Evolutionary conservation across 2,329 filamentous ascomycete species (phyloP).

Genomic region (Claviceps humidiphila): DNA sequence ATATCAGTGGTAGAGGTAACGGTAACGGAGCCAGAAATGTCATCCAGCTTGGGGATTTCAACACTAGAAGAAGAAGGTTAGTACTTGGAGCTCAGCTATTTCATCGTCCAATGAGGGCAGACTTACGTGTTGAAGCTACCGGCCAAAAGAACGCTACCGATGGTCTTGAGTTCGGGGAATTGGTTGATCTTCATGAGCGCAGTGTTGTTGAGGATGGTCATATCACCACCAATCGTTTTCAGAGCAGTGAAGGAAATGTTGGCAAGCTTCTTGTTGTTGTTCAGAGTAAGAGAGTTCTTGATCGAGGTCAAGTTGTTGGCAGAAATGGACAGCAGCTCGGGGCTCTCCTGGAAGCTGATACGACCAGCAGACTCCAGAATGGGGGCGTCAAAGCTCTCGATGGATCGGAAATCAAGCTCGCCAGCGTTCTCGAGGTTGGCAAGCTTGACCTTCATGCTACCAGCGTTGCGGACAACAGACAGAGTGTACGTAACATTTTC

Average conservation of each 20-base stretch:
- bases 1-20: slow-evolving; percentile 54
- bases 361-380: slow-evolving; percentile 55
- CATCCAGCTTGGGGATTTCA: slow-evolving; percentile 49
- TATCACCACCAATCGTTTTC: slow-evolving; percentile 58
- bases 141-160: slow-evolving; percentile 76
- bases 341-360: slow-evolving; percentile 72
- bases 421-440: slow-evolving; percentile 55
- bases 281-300: slow-evolving; percentile 43
- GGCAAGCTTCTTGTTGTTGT: slow-evolving; percentile 46
- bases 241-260: slow-evolving; percentile 69
- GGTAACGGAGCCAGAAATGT: slow-evolving; percentile 61
- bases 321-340: slow-evolving; percentile 54
- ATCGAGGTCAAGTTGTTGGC: slow-evolving; percentile 44
- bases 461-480: slow-evolving; percentile 68
- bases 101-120: background rate
- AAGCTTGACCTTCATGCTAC: slow-evolving; percentile 56
- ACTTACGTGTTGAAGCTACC: slow-evolving; percentile 76
- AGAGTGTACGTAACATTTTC: slow-evolving; percentile 59
- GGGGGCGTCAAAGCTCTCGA: slow-evolving; percentile 60
- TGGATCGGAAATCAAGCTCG: slow-evolving; percentile 52
- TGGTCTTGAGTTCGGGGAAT: slow-evolving; percentile 53
- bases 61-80: slow-evolving; percentile 38
- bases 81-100: background rate
- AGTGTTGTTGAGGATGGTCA: slow-evolving; percentile 87
- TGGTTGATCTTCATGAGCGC: slow-evolving; percentile 49